Evolutionary conservation across 1,284 basidiomycete species (phyloP).

Genomic region (Trichosporon sp.): DNA sequence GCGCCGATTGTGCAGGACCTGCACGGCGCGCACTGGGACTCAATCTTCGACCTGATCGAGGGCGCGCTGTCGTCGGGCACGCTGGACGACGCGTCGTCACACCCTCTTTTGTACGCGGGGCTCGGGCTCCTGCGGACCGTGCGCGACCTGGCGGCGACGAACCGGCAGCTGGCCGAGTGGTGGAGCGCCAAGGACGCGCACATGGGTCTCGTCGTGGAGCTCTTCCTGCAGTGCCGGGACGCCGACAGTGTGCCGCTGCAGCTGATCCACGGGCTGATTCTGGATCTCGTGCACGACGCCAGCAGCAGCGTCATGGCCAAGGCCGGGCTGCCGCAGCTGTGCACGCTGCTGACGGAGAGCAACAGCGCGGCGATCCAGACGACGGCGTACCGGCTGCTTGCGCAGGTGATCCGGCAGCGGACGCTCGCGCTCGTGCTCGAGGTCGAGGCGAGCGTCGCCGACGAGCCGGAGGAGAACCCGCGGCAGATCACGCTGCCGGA

Average conservation of each 20-base stretch:
- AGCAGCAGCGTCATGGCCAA: slow-evolving; percentile 62
- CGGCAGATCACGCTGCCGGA: slow-evolving; percentile 55
- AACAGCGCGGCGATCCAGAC: slow-evolving; percentile 34
- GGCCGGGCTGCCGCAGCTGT: slow-evolving; percentile 58
- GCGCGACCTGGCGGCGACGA: slow-evolving; percentile 65
- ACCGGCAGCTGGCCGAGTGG: slow-evolving; percentile 64
- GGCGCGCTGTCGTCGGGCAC: slow-evolving; percentile 76
- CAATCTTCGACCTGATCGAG: slow-evolving; percentile 85
- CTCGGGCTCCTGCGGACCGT: slow-evolving; percentile 65
- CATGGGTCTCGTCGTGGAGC: slow-evolving; percentile 21
- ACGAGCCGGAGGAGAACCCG: slow-evolving; percentile 17
- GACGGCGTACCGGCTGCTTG: slow-evolving; percentile 41
- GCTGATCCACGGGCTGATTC: slow-evolving; percentile 61
- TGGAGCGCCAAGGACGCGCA: slow-evolving; percentile 54
- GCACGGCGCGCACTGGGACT: slow-evolving; percentile 82
- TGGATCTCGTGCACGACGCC: slow-evolving; percentile 64
- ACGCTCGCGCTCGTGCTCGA: slow-evolving; percentile 65
- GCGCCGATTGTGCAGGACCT: slow-evolving; percentile 85
- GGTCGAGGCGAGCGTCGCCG: slow-evolving; percentile 56
- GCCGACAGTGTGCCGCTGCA: slow-evolving; percentile 61
- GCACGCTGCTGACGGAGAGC: slow-evolving; percentile 33
- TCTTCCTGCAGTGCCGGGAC: slow-evolving; percentile 42
- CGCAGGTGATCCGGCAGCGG: slow-evolving; percentile 32
- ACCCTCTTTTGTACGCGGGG: slow-evolving; percentile 65
- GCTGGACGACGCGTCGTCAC: slow-evolving; percentile 58